Base-by-base conservation (phyloP, 169 alveolate species). In the Plasmodium vivax region DNA sequence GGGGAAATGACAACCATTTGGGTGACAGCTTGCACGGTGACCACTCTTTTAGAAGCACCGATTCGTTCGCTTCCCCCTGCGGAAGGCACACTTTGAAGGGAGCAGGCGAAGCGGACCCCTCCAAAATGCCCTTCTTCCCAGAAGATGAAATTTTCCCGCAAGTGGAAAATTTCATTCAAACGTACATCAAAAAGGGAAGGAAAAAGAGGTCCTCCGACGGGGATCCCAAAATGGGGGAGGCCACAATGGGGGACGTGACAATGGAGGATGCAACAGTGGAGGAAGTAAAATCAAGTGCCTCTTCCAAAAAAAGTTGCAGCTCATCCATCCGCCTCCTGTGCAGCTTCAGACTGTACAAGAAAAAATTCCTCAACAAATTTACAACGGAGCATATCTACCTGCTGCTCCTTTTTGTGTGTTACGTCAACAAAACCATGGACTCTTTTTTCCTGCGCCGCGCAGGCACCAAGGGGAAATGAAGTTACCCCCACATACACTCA, bases 331-430 rank as follows among this genome's bases (percentile, higher is more conserved):
- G 62, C 30, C n/a, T 81, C 27, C 72, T 88, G 56, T 88, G 94
- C 51, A 68, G 71, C 74, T 88, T 88, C 72, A 88, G 82, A 80
- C 34, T 88, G 82, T 88, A 88, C 56, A 88, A 88, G 32, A 88
- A 77, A 47, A 88, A 88, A 62, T 88, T 88, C 43, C 94, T 88
- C 34, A 79, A 88, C 45, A 88, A 88, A 88, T 88, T 88, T 88
- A 88, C 71, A n/a, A 56, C 82, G 34, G 84, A 88, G 51, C 87
- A 79, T 88, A 88, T 88, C n/a, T 80, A 88, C 82, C n/a, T 88
- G 34, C 72, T 88, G 34, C 36, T 88, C 62, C 72, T 79, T 79
- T 88, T 88, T 88, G 94, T 88, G 34, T 58, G 72, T 88, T 88
- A 79, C 41, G 34, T 88, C 12, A 88, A 88, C 36, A 38, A n/a